Evolutionary conservation across 306 rosid species (phyloP), one percentile per base, ranked within the genome.

Genomic region (Vicia faba): DNA sequence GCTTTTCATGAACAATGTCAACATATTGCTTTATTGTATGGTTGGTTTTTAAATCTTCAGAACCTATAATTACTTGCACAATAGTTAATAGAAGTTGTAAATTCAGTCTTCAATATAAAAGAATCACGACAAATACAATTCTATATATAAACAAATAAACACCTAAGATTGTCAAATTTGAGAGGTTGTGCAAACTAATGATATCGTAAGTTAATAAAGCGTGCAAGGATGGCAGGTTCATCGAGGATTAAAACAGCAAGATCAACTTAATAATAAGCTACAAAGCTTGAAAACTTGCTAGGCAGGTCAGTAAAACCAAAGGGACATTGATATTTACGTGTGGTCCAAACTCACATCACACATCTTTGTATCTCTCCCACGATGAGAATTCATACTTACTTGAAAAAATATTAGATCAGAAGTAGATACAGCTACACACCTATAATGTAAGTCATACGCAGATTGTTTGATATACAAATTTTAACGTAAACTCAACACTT

Each of bases 1-100:
- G 97, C 77, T 86, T 90, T 77, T 93, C 99, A 19, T 92, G 75
- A 82, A 93, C 86, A 75, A 93, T 90, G 84, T 93, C 99, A 62
- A 90, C 97, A 59, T 84, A 77, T 61, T 93, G 96, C 72, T 78
- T 86, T 71, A 93, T 93, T 13, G 99, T 82, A 78, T 93, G 97
- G 81, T 93, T 93, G 9, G 96, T 97, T 82, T 93, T 93, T 75
- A 93, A 79, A 81, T 93, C 95, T 23, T 80, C 8, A 66, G 99
- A 93, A 38, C 99, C 99, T 29, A 93, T 88, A 64, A 76, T 85
- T 54, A 93, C 99, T 97, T 93, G 86, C 73, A 64, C 63, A 77
- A 73, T 49, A 43, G 57, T 62, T 63, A n/a, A 61, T 65, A 61
- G 56, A 63, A 41, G 35, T 26, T n/a, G 38, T 64, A 35, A 72